These are phyloP conservation scores for Mrakia gelida DNA, from an alignment of 768 basidiomycete species.

Conservation along the genomic window DNA sequence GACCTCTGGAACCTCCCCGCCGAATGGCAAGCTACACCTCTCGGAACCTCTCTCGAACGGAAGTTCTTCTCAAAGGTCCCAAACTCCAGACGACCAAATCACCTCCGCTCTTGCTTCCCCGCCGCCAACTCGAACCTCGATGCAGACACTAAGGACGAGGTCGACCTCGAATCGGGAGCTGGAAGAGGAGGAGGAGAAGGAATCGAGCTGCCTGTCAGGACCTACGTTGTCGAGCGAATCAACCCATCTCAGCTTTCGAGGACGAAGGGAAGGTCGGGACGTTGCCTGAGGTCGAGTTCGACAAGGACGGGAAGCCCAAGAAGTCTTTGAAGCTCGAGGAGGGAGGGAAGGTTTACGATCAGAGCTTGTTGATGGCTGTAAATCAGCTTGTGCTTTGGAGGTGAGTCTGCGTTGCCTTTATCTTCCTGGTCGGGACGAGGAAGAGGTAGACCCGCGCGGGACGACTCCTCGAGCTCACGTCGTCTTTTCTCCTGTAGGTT, in stretches of 20 bases:
- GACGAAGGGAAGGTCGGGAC: conserved; percentile 22
- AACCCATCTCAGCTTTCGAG: not conserved
- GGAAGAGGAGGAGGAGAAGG: no score
- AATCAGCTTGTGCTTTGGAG: conserved; percentile 51
- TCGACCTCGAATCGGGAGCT: no score
- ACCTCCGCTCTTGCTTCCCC: not conserved
- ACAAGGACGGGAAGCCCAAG: conserved; percentile 31
- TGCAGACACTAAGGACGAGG: not conserved
- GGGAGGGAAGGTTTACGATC: conserved; percentile 46
- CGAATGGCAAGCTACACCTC: conserved; percentile 43
- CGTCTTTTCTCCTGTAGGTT: conserved; percentile 9
- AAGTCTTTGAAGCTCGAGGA: not conserved
- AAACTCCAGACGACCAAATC: no score
- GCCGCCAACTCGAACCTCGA: not conserved
- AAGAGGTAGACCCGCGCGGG: not conserved
- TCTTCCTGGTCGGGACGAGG: no score
- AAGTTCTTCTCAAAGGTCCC: conserved; percentile 52
- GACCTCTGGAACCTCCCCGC: conserved; percentile 47
- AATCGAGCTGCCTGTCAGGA: no score
- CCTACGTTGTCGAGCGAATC: no score
- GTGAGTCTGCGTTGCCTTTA: conserved; percentile 38
- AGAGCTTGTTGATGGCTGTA: conserved; percentile 53
- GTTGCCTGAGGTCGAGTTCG: conserved; percentile 11
- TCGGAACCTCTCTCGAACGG: conserved; percentile 50
- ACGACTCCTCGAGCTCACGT: no score